Conservation (phyloP, 441 rosid species). For the Aquilaria agallochum region DNA sequence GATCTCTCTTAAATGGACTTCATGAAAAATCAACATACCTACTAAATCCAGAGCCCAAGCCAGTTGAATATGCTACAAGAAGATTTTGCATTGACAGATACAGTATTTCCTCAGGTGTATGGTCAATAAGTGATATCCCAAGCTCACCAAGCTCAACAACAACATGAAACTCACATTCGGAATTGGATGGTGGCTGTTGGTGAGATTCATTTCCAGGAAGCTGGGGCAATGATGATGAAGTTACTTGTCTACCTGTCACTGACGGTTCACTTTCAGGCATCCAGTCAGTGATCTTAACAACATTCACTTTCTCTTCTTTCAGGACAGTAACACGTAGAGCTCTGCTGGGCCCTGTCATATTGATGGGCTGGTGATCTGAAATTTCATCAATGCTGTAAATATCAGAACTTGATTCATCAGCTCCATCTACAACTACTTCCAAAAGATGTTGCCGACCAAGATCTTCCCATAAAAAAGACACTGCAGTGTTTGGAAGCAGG, state of each 20-base stretch:
- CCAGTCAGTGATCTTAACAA: conserved; percentile 86
- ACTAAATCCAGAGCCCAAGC: conserved; percentile 90
- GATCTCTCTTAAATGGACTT: too few species aligned
- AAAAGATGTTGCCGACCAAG: conserved; percentile 70
- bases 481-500: conserved; percentile 85
- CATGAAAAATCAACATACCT: conserved; percentile 44
- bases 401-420: conserved; percentile 58
- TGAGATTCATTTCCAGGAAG: conserved; percentile 42
- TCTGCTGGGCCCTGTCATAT: conserved; percentile 50
- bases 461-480: conserved; percentile 97
- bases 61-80: conserved; percentile 81
- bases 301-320: conserved; percentile 82
- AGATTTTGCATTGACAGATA: conserved; percentile 89
- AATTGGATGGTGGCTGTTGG: conserved; percentile 31
- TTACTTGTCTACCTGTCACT: conserved; percentile 33
- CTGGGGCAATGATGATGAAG: conserved; percentile 39
- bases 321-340: conserved; percentile 82
- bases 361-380: conserved; percentile 69
- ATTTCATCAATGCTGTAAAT: conserved; percentile 82
- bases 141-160: conserved; percentile 90
- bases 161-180: conserved; percentile 84
- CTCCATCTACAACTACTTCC: conserved; percentile 81
- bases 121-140: conserved; percentile 91
- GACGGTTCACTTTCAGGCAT: conserved; percentile 86
- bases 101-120: conserved; percentile 94